Conservation (phyloP, 78 protist species). For the Dictyostelium firmibasis region DNA sequence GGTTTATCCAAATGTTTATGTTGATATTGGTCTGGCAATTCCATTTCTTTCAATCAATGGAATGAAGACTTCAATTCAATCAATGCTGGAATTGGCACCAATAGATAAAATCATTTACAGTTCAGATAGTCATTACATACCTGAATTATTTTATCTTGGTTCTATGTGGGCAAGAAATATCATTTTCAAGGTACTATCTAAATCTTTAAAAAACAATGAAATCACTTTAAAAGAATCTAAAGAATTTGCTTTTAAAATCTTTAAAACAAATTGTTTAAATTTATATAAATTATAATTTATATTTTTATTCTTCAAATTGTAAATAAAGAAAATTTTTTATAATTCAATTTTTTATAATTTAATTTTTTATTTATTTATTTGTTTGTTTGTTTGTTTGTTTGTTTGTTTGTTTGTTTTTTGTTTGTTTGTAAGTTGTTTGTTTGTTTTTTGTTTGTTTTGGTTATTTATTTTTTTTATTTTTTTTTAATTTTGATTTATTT, state of each 20-base stretch:
- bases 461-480: no score
- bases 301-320: no score
- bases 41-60: conserved; percentile 22
- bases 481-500: neutral
- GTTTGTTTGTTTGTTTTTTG: no score
- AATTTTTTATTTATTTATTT: no score
- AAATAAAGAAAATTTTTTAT: no score
- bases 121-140: conserved; percentile 49
- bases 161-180: conserved; percentile 25
- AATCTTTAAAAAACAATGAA: conserved; percentile 38
- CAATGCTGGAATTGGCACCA: conserved; percentile 21
- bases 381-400: no score
- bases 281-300: conserved; percentile 16
- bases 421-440: no score
- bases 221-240: conserved; percentile 42
- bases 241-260: conserved; percentile 39
- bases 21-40: conserved; percentile 67
- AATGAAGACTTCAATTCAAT: conserved; percentile 16
- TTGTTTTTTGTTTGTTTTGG: no score
- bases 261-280: conserved; percentile 28
- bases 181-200: neutral
- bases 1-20: conserved; percentile 56
- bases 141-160: conserved; percentile 35
- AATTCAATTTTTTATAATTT: no score
- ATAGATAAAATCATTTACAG: conserved; percentile 63